Conservation (phyloP, 371 early-diverging fungal genomes). For the Apophysomyces elegans region DNA sequence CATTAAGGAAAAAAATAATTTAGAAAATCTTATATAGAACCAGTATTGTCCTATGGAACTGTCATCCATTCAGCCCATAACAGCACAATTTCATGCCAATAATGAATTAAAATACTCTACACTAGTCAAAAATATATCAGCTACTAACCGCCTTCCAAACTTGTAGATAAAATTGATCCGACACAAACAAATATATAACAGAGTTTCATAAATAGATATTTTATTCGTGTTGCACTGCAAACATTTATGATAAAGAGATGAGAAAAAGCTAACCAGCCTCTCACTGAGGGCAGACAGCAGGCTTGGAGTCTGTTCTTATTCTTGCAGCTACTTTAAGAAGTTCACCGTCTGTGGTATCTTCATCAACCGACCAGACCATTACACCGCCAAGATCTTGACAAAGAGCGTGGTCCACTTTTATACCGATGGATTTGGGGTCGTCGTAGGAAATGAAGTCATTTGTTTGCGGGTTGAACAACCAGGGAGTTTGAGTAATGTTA, state of each 20-base stretch:
- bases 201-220: background rate
- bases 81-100: too few species aligned
- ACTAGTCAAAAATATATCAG: too few species aligned
- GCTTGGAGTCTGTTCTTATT: slow-evolving; percentile 25
- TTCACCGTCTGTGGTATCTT: slow-evolving; percentile 53
- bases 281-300: background rate
- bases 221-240: slow-evolving; percentile 3
- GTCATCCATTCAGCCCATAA: too few species aligned
- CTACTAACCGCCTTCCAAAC: too few species aligned
- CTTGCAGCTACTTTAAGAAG: slow-evolving; percentile 45
- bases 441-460: slow-evolving; percentile 70
- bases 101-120: too few species aligned
- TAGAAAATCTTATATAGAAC: too few species aligned
- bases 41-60: too few species aligned
- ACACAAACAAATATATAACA: background rate
- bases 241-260: too few species aligned
- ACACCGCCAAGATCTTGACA: slow-evolving; percentile 58
- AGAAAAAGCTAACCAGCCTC: background rate
- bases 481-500: slow-evolving; percentile 60
- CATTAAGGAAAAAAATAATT: too few species aligned
- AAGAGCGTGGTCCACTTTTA: slow-evolving; percentile 58
- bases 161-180: too few species aligned
- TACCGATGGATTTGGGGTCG: slow-evolving; percentile 56
- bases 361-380: slow-evolving; percentile 63
- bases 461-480: slow-evolving; percentile 63